Conservation (phyloP, 768 basidiomycete genomes). For the Lyophyllum atratum region DNA sequence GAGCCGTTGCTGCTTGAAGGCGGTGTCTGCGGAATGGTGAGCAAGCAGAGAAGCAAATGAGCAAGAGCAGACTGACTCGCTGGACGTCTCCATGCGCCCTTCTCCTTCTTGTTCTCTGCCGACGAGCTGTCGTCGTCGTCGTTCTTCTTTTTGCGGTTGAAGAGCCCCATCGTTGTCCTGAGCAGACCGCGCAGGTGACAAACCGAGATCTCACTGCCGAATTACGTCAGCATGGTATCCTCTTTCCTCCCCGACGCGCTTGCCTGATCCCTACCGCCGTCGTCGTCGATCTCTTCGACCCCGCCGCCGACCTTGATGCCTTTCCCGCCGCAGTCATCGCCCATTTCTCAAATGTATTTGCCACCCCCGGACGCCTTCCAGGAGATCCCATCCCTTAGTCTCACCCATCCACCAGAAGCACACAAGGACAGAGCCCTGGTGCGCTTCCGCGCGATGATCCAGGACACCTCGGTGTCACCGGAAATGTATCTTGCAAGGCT, state of each 20-base stretch:
- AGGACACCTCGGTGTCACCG: slow-evolving; percentile 74
- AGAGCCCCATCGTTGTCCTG: slow-evolving; percentile 46
- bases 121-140: slow-evolving; percentile 42
- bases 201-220: slow-evolving; percentile 12
- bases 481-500: slow-evolving; percentile 69
- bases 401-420: slow-evolving; percentile 47
- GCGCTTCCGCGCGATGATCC: slow-evolving; percentile 76
- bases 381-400: slow-evolving; percentile 60
- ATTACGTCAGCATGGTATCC: slow-evolving; percentile 55
- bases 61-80: slow-evolving; percentile 60
- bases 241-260: slow-evolving; percentile 50
- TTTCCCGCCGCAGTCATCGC: slow-evolving; percentile 45
- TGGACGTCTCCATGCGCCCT: slow-evolving; percentile 82
- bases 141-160: slow-evolving; percentile 53
- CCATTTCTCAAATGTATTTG: slow-evolving; percentile 50
- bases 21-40: slow-evolving; percentile 69
- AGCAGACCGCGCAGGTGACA: slow-evolving; percentile 4
- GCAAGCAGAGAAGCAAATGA: slow-evolving; percentile 14
- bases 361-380: slow-evolving; percentile 38
- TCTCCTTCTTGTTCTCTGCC: slow-evolving; percentile 69
- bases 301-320: slow-evolving; percentile 21
- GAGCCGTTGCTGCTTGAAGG: slow-evolving; percentile 98
- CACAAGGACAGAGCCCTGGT: slow-evolving; percentile 61
- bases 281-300: neutral
- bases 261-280: slow-evolving; percentile 8